Evolutionary conservation across 192 early-diverging fungal genomes (phyloP), one percentile per base, ranked within the genome.

Genomic region (Coemansia sp.): DNA sequence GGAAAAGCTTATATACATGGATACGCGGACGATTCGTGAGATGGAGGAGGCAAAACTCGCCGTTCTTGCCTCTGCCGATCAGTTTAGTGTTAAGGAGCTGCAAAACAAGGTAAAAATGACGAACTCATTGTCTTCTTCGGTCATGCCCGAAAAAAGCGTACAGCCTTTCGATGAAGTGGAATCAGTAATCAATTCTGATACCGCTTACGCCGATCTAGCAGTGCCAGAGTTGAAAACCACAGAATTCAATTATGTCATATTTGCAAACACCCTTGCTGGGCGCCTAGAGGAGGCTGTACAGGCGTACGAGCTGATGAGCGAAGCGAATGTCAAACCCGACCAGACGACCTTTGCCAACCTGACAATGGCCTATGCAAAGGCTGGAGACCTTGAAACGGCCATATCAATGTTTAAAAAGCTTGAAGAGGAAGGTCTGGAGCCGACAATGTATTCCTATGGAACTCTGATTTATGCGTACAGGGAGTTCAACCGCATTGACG

Each of bases 291-390:
- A 90, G 67, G 90, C 92, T 0, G 82, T 87, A 61, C 73, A 72
- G 37, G 87, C 91, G 15, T 91, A 87, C 65, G 83, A 88, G 13
- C 63, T 85, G 48, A 87, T 93, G 73, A 66, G 82, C 48, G 82
- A 87, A 52, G 78, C 85, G 16, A 87, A 89, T 6, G 39, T 93
- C 10, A 60, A 83, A 65, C 93, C 94, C 9, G 87, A 90, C 67
- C 65, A 88, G 49, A 71, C 84, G 12, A 90, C 90, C 0, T 91
- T 88, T 74, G 90, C 87, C 63, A 85, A 93, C 55, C 81, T 98
- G 41, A 88, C 95, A 66, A 86, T 94, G 64, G 89, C 92, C 3
- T 91, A 95, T 71, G 88, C 88, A 19, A 87, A 86, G 62, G 83
- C 80, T 0, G 85, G 86, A 15, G 82, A 95, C 59, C 65, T 90